These are phyloP conservation scores for Penicillium sp. DNA, from an alignment of 2,329 filamentous ascomycete genomes.

Conservation along the genomic window DNA sequence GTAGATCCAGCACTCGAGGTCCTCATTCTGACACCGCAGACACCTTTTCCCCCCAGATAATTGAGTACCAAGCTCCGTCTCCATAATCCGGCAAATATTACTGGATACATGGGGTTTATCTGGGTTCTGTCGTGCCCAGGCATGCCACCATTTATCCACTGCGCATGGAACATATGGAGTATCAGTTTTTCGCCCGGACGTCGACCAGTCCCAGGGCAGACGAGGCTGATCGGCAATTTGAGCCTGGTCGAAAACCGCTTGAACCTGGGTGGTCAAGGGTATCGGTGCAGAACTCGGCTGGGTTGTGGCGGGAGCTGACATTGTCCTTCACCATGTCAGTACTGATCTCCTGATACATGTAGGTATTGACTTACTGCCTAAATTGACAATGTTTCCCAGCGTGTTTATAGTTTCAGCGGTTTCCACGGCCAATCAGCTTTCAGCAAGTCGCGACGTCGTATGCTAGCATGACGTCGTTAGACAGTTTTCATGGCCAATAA, in stretches of 20 bases:
- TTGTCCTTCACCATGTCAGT: no score
- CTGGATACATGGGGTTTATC: neutral
- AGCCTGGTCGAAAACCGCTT: neutral
- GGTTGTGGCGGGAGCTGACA: no score
- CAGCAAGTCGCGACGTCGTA: no score
- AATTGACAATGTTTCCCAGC: no score
- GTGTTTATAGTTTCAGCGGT: no score
- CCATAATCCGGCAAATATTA: neutral
- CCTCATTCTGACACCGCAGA: neutral
- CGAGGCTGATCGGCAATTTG: neutral
- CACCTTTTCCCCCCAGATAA: neutral
- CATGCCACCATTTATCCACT: neutral
- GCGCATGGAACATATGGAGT: neutral
- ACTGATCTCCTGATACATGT: no score
- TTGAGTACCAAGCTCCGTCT: neutral
- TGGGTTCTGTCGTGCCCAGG: neutral
- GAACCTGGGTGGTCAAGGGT: neutral
- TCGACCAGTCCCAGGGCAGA: neutral
- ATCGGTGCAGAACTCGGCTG: no score
- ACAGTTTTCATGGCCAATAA: no score
- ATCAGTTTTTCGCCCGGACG: neutral
- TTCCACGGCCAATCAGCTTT: no score
- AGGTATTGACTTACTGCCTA: no score
- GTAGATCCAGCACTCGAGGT: neutral
- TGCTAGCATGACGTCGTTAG: no score